Conservation (phyloP, 2,329 filamentous ascomycete genomes). For the Cercospora sp. region DNA sequence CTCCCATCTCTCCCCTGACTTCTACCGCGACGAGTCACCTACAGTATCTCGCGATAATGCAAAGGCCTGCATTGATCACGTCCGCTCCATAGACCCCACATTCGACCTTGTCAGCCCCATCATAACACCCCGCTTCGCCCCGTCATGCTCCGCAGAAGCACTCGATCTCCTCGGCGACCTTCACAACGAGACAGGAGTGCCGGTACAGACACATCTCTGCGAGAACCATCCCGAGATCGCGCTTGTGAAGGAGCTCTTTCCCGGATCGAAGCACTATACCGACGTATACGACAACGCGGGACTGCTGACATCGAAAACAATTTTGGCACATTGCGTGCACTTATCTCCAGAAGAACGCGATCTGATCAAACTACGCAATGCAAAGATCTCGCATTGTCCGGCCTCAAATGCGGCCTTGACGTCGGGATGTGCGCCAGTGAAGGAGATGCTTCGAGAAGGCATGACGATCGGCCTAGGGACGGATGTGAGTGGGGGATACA, state of each 20-base stretch:
- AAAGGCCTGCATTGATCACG: constrained; percentile 55
- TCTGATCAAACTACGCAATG: constrained; percentile 60
- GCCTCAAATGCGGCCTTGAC: constrained; percentile 81
- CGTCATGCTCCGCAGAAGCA: constrained; percentile 54
- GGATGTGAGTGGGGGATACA: constrained; percentile 87
- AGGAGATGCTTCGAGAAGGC: constrained; percentile 70
- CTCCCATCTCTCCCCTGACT: constrained; percentile 64
- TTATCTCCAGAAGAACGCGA: constrained; percentile 65
- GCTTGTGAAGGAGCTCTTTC: constrained; percentile 71
- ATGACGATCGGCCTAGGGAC: constrained; percentile 84
- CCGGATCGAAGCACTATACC: constrained; percentile 64
- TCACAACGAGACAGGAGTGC: constrained; percentile 61
- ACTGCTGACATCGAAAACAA: constrained; percentile 69
- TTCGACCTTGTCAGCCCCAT: constrained; percentile 71
- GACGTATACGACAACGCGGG: constrained; percentile 74
- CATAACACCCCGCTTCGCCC: constrained; percentile 68
- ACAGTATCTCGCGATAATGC: constrained; percentile 56
- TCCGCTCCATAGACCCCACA: constrained; percentile 64
- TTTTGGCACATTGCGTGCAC: constrained; percentile 84
- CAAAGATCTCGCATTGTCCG: constrained; percentile 81
- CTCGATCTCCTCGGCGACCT: constrained; percentile 65
- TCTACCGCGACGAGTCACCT: constrained; percentile 74
- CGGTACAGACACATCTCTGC: constrained; percentile 84
- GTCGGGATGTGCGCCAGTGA: constrained; percentile 73
- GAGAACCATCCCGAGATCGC: constrained; percentile 75